Conservation (phyloP, 2,329 filamentous ascomycete species). For the Penicillium occitanis region DNA sequence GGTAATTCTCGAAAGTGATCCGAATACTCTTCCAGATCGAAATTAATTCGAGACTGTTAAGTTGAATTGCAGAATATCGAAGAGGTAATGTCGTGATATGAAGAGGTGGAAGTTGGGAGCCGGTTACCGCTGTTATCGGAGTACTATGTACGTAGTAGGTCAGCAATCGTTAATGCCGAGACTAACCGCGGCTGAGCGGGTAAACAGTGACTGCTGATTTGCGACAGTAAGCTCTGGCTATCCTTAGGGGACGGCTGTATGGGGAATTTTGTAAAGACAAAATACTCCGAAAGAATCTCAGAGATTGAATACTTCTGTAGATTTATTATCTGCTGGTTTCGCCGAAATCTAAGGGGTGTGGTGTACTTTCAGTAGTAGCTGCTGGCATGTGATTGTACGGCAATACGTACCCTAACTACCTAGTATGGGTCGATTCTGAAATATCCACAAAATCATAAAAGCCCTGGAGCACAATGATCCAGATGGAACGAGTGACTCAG, state of each 20-base stretch:
- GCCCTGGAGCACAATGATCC: too few relatives aligned
- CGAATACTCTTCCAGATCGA: not conserved
- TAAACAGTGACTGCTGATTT: not conserved
- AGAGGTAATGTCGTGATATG: not conserved
- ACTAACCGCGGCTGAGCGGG: conserved; percentile 21
- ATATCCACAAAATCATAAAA: too few relatives aligned
- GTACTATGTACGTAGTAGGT: not conserved
- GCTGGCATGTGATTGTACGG: conserved; percentile 8
- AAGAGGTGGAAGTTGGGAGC: not conserved
- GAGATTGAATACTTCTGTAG: not conserved
- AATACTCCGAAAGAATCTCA: not conserved
- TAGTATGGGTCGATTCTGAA: not conserved
- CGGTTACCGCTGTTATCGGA: not conserved
- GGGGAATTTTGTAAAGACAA: not conserved
- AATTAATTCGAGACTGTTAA: not conserved
- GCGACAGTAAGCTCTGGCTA: not conserved
- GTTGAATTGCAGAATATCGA: not conserved
- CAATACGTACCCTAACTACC: not conserved
- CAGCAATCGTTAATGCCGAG: conserved; percentile 13
- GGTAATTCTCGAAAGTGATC: not conserved
- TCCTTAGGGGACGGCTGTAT: not conserved
- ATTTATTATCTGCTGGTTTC: not conserved
- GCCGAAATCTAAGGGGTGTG: not conserved
- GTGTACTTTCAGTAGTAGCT: conserved; percentile 19
- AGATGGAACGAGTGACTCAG: too few relatives aligned